Base-by-base conservation (phyloP, 2,329 filamentous ascomycete genomes). In the Calonectria fujianensis region DNA sequence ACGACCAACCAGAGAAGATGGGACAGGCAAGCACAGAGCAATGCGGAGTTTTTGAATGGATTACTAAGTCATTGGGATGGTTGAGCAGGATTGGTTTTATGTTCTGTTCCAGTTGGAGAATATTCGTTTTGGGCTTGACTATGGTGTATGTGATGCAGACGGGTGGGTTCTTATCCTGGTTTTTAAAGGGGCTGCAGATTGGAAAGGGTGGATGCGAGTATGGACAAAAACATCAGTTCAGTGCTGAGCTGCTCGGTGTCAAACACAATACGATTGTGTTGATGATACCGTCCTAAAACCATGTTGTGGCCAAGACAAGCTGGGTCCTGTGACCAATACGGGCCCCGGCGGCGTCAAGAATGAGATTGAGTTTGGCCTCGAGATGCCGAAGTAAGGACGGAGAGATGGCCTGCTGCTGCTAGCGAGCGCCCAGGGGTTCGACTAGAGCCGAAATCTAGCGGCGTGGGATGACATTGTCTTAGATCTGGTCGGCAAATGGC, bases 401-500 rank as follows among this genome's bases (percentile, higher is more conserved):
- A 11, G 20, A 14, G 37, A 61, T 18, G 57, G 14, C 57, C 37
- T 41, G 35, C 24, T 29, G 32, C 35, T 63, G 37, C 57, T 63
- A 63, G 57, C 57, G 57, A 61, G 57, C 10, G 57, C 39, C 57
- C 37, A 48, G 24, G 57, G 57, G 57, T 41, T 39, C 3, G 27
- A 39, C 37, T 41, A 29, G 35, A 41, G 18, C 35, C 24, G 57
- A 35, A 61, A 63, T 63, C 37, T 29, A 63, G 57, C 35, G 35
- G 35, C 57, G n/a, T 37, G 35, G 57, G 57, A 24, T 61, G 35
- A 7, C n/a, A 61, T n/a, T 63, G 57, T 63, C 57, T 63, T 63
- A 63, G 57, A 63, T 63, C 57, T 63, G n/a, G 35, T 27, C 35
- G 32, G 57, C 57, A 63, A 39, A 41, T 63, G 57, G 57, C 8